phyloP scores from a whole-genome alignment of 257 asterid genomes.

The Prunella vulgaris region DNA sequence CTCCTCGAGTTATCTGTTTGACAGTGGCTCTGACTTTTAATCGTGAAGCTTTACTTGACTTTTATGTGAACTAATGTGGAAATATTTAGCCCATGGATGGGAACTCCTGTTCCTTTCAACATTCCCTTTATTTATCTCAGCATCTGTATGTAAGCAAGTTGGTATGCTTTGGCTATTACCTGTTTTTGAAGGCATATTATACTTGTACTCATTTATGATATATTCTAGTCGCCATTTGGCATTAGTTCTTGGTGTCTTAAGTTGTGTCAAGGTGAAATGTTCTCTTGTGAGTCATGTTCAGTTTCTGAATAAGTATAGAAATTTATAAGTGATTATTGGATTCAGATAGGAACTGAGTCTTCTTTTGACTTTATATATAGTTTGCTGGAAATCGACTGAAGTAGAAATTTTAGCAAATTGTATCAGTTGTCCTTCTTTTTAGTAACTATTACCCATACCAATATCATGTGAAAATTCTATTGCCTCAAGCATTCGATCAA shows the following conservation, averaged over 20 bases:
- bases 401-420: not conserved
- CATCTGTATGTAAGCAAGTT: not conserved
- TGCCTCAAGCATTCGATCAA: not conserved
- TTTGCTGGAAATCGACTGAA: not conserved
- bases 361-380: not conserved
- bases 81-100: not conserved
- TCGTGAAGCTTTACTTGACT: not conserved
- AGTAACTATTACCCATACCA: not conserved
- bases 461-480: not conserved
- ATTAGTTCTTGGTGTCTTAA: not conserved
- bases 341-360: not conserved
- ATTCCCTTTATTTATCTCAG: not conserved
- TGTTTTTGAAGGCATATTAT: not conserved
- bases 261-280: not conserved
- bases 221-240: not conserved
- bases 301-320: not conserved
- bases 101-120: not conserved
- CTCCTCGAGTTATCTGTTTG: no score
- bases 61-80: not conserved
- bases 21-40: not conserved
- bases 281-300: not conserved
- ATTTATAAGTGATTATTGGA: not conserved
- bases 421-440: not conserved
- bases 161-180: not conserved
- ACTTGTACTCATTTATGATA: not conserved